Conservation (phyloP, 1,284 basidiomycete genomes). For the Trichosporon inkin region DNA sequence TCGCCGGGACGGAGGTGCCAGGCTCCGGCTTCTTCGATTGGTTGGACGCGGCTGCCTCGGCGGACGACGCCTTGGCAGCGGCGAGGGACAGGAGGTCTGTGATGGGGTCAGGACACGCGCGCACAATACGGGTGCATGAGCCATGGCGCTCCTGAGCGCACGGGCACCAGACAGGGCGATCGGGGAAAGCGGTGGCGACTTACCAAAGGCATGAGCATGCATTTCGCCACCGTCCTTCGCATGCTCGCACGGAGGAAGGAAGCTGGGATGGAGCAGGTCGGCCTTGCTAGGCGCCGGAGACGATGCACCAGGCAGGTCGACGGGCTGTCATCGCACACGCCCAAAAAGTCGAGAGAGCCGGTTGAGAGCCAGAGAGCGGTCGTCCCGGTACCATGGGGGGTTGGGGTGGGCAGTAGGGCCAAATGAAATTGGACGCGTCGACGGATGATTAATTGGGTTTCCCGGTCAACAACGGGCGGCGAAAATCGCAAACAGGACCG, state of each 20-base stretch:
- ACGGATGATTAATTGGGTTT: neutral
- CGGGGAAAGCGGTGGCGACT: constrained; percentile 19
- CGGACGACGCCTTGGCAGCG: constrained; percentile 13
- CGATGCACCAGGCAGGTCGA: constrained; percentile 10
- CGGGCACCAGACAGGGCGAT: neutral
- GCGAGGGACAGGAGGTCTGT: constrained; percentile 42
- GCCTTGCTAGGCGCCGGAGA: constrained; percentile 22
- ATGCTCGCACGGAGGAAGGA: constrained; percentile 45
- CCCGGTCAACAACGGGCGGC: neutral
- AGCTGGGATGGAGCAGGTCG: constrained; percentile 41
- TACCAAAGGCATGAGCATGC: constrained; percentile 48
- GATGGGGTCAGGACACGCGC: neutral
- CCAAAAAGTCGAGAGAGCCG: too few species aligned
- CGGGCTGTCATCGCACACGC: constrained; percentile 10
- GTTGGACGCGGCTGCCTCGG: neutral
- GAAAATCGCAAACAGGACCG: neutral
- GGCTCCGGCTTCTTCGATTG: constrained; percentile 23
- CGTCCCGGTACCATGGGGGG: neutral
- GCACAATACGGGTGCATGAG: neutral
- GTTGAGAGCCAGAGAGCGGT: neutral
- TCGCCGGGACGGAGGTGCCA: constrained; percentile 34
- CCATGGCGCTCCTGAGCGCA: neutral
- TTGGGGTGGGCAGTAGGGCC: constrained; percentile 8
- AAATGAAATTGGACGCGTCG: constrained; percentile 9
- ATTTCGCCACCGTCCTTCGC: constrained; percentile 38